Evolutionary conservation across 345 rosid genomes (phyloP).

Genomic region (Syzygium jambos): DNA sequence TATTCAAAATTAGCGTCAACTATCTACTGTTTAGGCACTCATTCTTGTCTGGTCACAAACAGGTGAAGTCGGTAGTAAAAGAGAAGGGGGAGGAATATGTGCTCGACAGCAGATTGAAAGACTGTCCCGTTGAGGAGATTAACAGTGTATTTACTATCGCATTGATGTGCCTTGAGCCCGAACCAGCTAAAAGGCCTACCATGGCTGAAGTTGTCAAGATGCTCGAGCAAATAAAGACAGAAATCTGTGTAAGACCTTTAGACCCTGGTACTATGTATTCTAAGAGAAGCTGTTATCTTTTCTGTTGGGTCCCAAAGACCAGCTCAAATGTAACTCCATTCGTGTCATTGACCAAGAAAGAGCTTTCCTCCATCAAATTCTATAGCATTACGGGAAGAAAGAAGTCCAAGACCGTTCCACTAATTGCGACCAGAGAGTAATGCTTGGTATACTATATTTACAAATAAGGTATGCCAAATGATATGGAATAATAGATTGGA

Average conservation of each 20-base stretch:
- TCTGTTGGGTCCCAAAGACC: not conserved
- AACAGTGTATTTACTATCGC: slow-evolving; percentile 48
- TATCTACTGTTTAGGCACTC: not conserved
- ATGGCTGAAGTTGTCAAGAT: slow-evolving; percentile 82
- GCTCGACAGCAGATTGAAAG: slow-evolving; percentile 45
- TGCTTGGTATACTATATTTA: not conserved
- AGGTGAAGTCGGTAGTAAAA: slow-evolving; percentile 68
- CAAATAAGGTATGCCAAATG: not conserved
- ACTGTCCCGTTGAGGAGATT: slow-evolving; percentile 45
- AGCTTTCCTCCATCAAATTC: not conserved
- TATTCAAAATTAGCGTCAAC: not conserved
- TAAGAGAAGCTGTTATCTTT: not conserved
- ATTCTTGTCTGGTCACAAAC: slow-evolving; percentile 1
- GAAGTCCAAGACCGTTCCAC: not conserved
- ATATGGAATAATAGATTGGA: not conserved
- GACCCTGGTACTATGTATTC: not conserved
- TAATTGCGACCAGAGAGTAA: not conserved
- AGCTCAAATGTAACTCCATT: not conserved
- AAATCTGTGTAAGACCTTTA: slow-evolving; percentile 11
- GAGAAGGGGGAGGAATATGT: slow-evolving; percentile 57
- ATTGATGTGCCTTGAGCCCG: slow-evolving; percentile 73
- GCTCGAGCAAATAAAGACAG: slow-evolving; percentile 45
- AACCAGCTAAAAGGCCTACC: slow-evolving; percentile 63
- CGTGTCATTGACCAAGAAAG: not conserved
- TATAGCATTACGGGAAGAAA: not conserved